phyloP scores from a whole-genome alignment of 2,329 filamentous ascomycete species.

The Exophiala sideris region DNA sequence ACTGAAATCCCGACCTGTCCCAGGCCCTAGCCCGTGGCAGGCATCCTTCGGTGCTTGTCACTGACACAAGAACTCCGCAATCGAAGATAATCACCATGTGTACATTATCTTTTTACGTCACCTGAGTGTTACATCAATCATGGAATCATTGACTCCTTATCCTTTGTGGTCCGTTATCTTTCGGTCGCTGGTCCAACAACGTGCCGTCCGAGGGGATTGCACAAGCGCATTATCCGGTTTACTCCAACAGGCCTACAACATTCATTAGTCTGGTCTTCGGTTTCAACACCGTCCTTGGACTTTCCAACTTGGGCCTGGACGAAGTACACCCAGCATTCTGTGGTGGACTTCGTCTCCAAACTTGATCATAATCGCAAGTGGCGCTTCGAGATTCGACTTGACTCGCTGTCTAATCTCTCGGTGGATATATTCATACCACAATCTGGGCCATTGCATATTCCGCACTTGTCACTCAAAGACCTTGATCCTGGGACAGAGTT shows the following conservation, averaged over 20 bases:
- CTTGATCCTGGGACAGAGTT: slow-evolving; percentile 16
- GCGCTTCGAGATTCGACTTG: slow-evolving; percentile 23
- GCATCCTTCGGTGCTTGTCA: slow-evolving; percentile 20
- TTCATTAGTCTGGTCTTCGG: slow-evolving; percentile 14
- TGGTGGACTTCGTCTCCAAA: slow-evolving; percentile 13
- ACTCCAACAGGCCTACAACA: slow-evolving; percentile 10
- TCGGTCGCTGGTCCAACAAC: slow-evolving; percentile 10
- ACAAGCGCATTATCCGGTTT: slow-evolving; percentile 4
- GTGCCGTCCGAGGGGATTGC: slow-evolving; percentile 2
- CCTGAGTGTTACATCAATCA: slow-evolving; percentile 6
- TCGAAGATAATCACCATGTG: slow-evolving; percentile 15
- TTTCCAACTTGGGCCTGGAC: slow-evolving; percentile 23
- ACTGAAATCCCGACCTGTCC: not conserved
- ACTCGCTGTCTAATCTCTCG: slow-evolving; percentile 17
- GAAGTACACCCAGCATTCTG: slow-evolving; percentile 7
- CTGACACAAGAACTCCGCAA: slow-evolving; percentile 3
- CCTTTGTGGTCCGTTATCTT: slow-evolving; percentile 19
- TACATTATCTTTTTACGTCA: slow-evolving; percentile 24
- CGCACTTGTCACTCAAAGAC: slow-evolving; percentile 6
- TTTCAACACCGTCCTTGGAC: slow-evolving; percentile 6
- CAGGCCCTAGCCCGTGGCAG: slow-evolving; percentile 4
- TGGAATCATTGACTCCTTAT: not conserved
- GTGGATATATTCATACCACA: slow-evolving; percentile 19
- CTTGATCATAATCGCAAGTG: slow-evolving; percentile 15
- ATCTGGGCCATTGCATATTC: slow-evolving; percentile 18